A percentile compares a stretch with the other conserved stretches of the same genome.
phyloP scores from a whole-genome alignment of 1,284 basidiomycete genomes.

The Schizophyllum commune region DNA sequence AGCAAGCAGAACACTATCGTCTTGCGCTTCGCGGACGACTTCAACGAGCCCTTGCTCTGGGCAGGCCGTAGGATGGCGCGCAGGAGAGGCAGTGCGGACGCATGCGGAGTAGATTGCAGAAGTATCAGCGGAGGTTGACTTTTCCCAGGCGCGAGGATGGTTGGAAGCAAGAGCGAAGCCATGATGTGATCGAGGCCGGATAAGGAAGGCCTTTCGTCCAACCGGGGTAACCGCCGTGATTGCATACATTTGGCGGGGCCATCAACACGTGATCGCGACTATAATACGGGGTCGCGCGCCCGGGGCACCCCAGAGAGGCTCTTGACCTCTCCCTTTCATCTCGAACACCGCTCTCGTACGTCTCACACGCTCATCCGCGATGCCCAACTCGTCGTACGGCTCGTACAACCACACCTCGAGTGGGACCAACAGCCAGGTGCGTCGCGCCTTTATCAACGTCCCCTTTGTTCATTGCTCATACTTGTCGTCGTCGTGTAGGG shows the following conservation, averaged over 20 bases:
- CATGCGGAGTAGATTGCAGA: conserved; percentile 47
- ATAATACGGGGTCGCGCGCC: too few species aligned
- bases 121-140: conserved; percentile 45
- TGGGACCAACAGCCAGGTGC: conserved; percentile 44
- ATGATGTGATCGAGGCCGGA: too few species aligned
- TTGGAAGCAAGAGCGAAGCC: background rate
- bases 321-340: too few species aligned
- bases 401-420: conserved; percentile 36
- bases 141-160: conserved; percentile 27
- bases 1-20: conserved; percentile 54
- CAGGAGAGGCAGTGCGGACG: conserved; percentile 47
- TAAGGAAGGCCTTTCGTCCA: too few species aligned
- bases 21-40: conserved; percentile 18
- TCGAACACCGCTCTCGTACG: too few species aligned
- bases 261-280: too few species aligned
- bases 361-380: conserved; percentile 6
- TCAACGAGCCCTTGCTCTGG: conserved; percentile 19
- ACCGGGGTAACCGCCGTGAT: too few species aligned
- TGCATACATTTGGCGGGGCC: too few species aligned
- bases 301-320: too few species aligned
- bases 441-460: conserved; percentile 7
- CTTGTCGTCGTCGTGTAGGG: conserved; percentile 27
- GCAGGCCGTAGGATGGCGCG: conserved; percentile 39
- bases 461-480: background rate
- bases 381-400: conserved; percentile 8